Conservation (phyloP, 208 protist species). For the Angomonas deanei region DNA sequence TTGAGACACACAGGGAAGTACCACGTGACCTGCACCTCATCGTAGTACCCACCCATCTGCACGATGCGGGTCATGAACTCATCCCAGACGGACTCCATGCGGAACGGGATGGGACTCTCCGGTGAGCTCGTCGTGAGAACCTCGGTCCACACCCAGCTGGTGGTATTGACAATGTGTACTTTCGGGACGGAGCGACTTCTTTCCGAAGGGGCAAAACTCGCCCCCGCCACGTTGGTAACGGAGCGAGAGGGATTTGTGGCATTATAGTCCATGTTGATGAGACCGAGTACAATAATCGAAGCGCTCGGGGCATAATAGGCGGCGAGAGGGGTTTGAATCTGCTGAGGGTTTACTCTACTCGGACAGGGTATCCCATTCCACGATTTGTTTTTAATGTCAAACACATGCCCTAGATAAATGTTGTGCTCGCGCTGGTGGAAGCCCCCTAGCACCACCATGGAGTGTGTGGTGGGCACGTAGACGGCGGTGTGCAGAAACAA, state of each 20-base stretch:
- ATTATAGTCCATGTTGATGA: slow-evolving; percentile 23
- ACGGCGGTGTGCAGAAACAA: slow-evolving; percentile 79
- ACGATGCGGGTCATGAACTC: slow-evolving; percentile 49
- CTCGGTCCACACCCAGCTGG: slow-evolving; percentile 60
- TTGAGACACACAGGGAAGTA: slow-evolving; percentile 61
- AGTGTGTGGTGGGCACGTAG: slow-evolving; percentile 44
- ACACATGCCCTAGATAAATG: slow-evolving; percentile 71
- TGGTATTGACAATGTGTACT: slow-evolving; percentile 70
- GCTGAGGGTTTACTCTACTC: slow-evolving; percentile 46
- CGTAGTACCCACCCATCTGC: slow-evolving; percentile 59
- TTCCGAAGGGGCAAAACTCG: not conserved
- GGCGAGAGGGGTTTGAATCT: slow-evolving; percentile 66
- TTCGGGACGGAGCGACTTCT: slow-evolving; percentile 16
- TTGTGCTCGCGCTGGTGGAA: slow-evolving; percentile 83
- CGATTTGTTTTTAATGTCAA: slow-evolving; percentile 71
- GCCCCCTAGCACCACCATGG: slow-evolving; percentile 79
- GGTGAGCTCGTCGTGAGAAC: slow-evolving; percentile 53
- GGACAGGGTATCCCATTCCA: slow-evolving; percentile 81
- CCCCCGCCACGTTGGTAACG: not conserved
- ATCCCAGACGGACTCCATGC: slow-evolving; percentile 62
- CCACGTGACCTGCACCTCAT: slow-evolving; percentile 50
- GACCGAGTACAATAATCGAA: slow-evolving; percentile 61
- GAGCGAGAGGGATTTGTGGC: not conserved
- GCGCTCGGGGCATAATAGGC: slow-evolving; percentile 30
- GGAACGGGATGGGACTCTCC: slow-evolving; percentile 77